Base-by-base conservation (phyloP, 2,329 filamentous ascomycete species). In the Fusarium avenaceum region DNA sequence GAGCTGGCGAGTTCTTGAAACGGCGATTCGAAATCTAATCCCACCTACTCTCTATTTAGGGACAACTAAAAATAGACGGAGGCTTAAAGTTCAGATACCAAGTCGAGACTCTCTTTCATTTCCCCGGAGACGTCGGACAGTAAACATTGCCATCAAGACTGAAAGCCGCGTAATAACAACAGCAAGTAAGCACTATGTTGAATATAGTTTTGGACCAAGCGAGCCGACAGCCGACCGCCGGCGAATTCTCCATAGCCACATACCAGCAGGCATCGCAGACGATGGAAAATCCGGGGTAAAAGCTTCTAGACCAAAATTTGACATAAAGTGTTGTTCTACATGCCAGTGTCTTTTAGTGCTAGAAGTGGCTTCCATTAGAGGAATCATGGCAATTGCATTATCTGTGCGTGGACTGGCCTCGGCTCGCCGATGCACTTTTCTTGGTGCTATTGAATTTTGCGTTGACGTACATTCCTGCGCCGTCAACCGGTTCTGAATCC, bases 1-100 rank as follows among this genome's bases (percentile, higher is more conserved):
- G 13, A 47, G 17, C 9, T 30, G 28, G n/a, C 28, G 22, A 20
- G 2, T 20, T 9, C 24, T 26, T 26, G 26, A 10, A 30, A 10
- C 32, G 10, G 43, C 8, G 14, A 39, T 14, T 24, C 11, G 24
- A n/a, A 11, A 19, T 26, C 20, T n/a, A 39, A 49, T 4, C 47
- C 26, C 22, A 7, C 17, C 24, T 38, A 26, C 50, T n/a, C 15
- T 26, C n/a, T 20, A 17, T 17, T 19, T 52, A 17, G 19, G 53
- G 28, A 53, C 30, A 53, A 20, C 28, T 52, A 13, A 30, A 57
- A 43, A 53, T 53, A 57, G 28, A 57, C 9, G 19, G 35, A n/a
- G 15, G 38, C 26, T 28, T 43, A 22, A 35, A 35, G n/a, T 20
- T 32, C 7, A 9, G 3, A 22, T 5, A 2, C 15, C 17, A 8